Percentiles rank a stretch among this genome's conserved stretches.
These are phyloP conservation scores for Populus alba DNA, from an alignment of 345 rosid genomes.

Conservation along the genomic window DNA sequence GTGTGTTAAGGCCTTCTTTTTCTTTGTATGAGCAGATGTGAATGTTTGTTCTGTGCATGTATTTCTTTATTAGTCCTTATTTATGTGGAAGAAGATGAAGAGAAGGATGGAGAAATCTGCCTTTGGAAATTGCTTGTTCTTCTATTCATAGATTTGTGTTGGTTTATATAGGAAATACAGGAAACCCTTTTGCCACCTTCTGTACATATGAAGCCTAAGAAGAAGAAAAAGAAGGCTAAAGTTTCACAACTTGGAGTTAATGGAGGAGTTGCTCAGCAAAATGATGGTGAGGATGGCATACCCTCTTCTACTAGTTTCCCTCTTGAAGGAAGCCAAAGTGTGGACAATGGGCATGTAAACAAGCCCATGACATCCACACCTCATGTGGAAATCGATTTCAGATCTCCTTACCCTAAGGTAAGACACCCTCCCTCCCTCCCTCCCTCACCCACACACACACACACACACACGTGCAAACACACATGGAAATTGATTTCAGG, in stretches of 20 bases:
- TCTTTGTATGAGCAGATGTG: too few relatives aligned
- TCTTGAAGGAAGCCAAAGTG: constrained; percentile 24
- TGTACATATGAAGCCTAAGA: constrained; percentile 46
- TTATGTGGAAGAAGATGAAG: not conserved
- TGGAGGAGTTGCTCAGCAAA: constrained; percentile 39
- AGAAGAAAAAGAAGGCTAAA: constrained; percentile 30
- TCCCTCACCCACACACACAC: constrained; percentile 5
- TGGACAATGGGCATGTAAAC: constrained; percentile 16
- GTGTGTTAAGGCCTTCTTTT: too few relatives aligned
- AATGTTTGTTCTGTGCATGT: too few relatives aligned
- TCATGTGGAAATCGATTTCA: constrained; percentile 21
- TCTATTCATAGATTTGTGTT: not conserved
- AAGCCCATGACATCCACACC: constrained; percentile 20
- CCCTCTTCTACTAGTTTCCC: constrained; percentile 17
- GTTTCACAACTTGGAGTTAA: constrained; percentile 34
- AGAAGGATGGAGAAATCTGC: not conserved
- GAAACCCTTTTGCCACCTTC: constrained; percentile 76
- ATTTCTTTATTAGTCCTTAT: not conserved
- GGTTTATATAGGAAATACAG: constrained; percentile 59
- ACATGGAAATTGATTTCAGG: not conserved
- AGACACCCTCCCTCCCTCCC: constrained; percentile 17
- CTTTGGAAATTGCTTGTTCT: not conserved
- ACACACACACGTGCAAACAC: not conserved
- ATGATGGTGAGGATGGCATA: constrained; percentile 15
- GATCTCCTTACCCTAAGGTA: constrained; percentile 45